Base-by-base conservation (phyloP, 345 rosid species). In the Rubroshorea leprosula region DNA sequence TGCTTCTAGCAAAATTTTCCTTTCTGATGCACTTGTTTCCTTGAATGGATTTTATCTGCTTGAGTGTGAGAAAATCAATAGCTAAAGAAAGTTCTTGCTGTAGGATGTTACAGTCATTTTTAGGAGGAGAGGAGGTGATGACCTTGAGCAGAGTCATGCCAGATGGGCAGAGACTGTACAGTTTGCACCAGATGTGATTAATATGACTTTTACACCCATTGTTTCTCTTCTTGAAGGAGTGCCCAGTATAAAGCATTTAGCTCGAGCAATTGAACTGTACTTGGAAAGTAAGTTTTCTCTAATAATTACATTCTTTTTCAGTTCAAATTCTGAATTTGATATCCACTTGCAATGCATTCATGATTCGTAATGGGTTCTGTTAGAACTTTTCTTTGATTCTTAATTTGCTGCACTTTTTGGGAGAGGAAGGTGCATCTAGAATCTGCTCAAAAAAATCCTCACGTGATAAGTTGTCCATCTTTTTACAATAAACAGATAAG, bases 71-170 rank as follows among this genome's bases (percentile, higher is more conserved):
- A 62, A 68, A 57, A 72, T 57, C 29, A 10, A 21, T 51, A 49
- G 57, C 66, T 62, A 71, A 65, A 68, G 58, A 52, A 68, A 58
- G 59, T 76, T 60, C 64, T 70, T 82, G 53, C 71, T 89, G 92
- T 82, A 93, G 99, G 97, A 93, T 70, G 89, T 89, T 53, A 87
- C 99, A 67, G 97, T 93, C 52, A 93, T 93, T 63, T 93, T 85
- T 72, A 76, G 99, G 84, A 75, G 99, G 76, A 84, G 99, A 76
- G 99, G 99, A 63, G 99, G 99, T 16, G 99, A 93, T 49, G 97
- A 93, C 76, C 90, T 93, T 43, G 99, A 89, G 68, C 99, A 93
- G 75, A 87, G 89, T 73, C 97, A 87, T 73, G 73, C 80, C 44
- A 83, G 79, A 65, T 93, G 99, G 99, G 92, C 83, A 2, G 76